A percentile compares a stretch with the other conserved stretches of the same genome.
These are phyloP conservation scores for Hypoxylon perforatum DNA, from an alignment of 495 filamentous ascomycete genomes.

Conservation along the genomic window DNA sequence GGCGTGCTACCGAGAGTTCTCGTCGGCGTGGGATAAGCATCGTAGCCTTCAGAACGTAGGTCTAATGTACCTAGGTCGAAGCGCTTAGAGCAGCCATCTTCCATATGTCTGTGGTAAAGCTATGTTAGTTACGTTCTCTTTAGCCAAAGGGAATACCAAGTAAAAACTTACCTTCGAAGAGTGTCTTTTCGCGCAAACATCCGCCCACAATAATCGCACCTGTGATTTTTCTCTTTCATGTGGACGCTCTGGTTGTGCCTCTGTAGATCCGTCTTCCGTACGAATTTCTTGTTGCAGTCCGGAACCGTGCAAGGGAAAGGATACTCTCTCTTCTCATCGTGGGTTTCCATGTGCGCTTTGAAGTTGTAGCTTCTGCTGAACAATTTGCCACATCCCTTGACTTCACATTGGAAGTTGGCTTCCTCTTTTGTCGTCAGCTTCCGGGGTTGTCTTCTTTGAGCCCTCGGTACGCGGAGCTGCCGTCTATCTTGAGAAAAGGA, in stretches of 20 bases:
- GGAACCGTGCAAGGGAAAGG: conserved; percentile 73
- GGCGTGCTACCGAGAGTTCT: conserved; percentile 42
- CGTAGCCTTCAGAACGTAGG: conserved; percentile 54
- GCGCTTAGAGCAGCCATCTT: conserved; percentile 81
- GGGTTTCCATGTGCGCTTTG: conserved; percentile 88
- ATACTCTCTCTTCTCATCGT: conserved; percentile 79
- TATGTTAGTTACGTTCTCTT: conserved; percentile 30
- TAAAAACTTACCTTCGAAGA: conserved; percentile 71
- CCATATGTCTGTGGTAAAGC: conserved; percentile 70
- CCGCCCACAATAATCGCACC: conserved; percentile 76
- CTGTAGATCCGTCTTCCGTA: conserved; percentile 85
- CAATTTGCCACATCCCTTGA: conserved; percentile 76
- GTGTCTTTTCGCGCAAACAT: conserved; percentile 87
- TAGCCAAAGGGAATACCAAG: neutral
- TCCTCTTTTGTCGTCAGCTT: conserved; percentile 76
- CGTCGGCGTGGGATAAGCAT: conserved; percentile 42
- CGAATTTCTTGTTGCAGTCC: conserved; percentile 78
- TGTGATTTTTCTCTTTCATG: conserved; percentile 75
- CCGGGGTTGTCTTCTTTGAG: conserved; percentile 59
- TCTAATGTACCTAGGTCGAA: conserved; percentile 67
- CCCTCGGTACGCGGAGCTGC: conserved; percentile 51
- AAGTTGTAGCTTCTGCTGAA: conserved; percentile 93
- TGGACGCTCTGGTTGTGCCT: conserved; percentile 88
- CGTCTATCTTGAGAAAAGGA: conserved; percentile 49
- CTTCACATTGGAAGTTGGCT: conserved; percentile 78